phyloP scores from a whole-genome alignment of 345 rosid species.

The Gossypium raimondii region DNA sequence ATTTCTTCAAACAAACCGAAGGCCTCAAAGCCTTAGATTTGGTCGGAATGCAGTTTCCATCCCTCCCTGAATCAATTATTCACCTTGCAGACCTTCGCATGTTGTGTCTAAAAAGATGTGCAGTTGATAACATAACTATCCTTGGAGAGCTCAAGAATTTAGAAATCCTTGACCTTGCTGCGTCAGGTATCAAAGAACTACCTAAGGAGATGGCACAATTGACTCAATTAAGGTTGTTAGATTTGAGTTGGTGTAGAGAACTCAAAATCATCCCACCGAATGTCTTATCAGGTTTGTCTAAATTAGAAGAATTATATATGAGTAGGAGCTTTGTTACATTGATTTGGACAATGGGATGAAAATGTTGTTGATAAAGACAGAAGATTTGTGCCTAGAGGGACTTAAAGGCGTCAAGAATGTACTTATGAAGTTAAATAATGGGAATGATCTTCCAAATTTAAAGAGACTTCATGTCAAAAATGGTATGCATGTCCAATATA shows the following conservation, averaged over 20 bases:
- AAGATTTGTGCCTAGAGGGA: not conserved
- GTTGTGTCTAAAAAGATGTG: fast-evolving
- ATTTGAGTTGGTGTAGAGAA: not conserved
- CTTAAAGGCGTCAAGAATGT: not conserved
- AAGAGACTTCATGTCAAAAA: not conserved
- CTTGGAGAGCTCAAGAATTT: no score
- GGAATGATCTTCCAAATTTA: not conserved
- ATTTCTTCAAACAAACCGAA: no score
- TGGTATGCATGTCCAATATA: no score
- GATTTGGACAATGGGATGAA: not conserved
- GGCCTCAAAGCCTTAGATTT: not conserved
- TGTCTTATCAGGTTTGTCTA: not conserved
- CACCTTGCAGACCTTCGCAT: no score
- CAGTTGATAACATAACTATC: no score
- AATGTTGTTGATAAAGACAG: not conserved
- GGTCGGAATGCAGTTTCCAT: no score
- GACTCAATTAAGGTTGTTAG: not conserved
- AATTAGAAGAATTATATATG: no score
- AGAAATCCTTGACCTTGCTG: conserved; percentile 16
- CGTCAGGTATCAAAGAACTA: conserved; percentile 1
- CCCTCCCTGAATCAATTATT: not conserved
- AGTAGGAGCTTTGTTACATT: fast-evolving
- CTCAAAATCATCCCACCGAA: conserved; percentile 21
- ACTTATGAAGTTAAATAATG: not conserved
- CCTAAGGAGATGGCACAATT: conserved; percentile 17